Evolutionary conservation across 2,329 filamentous ascomycete species (phyloP).

Genomic region (Fusarium gaditjirri): DNA sequence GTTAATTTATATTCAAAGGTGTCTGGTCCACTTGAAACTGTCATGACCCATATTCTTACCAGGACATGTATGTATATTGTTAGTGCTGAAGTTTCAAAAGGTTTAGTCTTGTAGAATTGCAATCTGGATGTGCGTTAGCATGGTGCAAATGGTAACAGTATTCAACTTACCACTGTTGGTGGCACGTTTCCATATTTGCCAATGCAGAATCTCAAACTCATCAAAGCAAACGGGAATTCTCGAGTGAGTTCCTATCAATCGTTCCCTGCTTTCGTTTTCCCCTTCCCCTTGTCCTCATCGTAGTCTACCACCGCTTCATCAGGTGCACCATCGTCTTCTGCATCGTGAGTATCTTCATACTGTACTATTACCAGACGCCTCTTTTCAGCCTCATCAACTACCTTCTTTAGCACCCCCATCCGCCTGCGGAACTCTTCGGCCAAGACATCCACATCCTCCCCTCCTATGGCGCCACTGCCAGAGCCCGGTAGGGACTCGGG

Average conservation of each 20-base stretch:
- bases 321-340: conserved; percentile 17
- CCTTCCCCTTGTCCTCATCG: conserved; percentile 30
- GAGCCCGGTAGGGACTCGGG: conserved; percentile 44
- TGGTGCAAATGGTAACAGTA: not conserved
- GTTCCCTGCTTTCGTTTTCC: conserved; percentile 13
- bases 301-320: conserved; percentile 35
- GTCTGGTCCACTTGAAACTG: conserved; percentile 37
- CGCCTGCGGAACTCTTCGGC: conserved; percentile 67
- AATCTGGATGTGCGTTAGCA: conserved; percentile 4
- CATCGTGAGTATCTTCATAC: not conserved
- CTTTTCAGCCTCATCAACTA: conserved; percentile 63
- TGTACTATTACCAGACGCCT: conserved; percentile 50
- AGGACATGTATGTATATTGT: not conserved
- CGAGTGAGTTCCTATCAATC: conserved; percentile 7
- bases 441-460: conserved; percentile 62
- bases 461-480: conserved; percentile 47
- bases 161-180: conserved; percentile 1
- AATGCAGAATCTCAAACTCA: not conserved
- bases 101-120: not conserved
- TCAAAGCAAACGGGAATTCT: not conserved
- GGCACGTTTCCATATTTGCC: not conserved
- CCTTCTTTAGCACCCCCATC: conserved; percentile 64
- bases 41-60: conserved; percentile 5
- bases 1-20: conserved; percentile 27
- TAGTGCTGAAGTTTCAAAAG: not conserved